Percentiles rank a stretch among this genome's conserved stretches.
Evolutionary conservation across 2,329 filamentous ascomycete species (phyloP).

Genomic region (Cyclaneusma minus): DNA sequence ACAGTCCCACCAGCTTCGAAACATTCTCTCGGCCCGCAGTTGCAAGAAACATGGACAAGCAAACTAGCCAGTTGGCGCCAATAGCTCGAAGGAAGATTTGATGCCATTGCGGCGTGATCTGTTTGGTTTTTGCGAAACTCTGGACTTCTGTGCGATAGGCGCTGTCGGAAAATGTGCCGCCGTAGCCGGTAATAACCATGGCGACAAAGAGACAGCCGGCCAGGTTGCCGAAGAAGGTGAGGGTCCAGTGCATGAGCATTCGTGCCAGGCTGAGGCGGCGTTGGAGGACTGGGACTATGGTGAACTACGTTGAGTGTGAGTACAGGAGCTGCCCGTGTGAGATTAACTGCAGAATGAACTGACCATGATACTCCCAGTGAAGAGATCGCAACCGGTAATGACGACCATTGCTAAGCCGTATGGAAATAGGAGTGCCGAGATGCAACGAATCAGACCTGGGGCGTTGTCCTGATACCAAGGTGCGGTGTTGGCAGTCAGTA

Average conservation of each 20-base stretch:
- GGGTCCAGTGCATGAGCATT: constrained; percentile 22
- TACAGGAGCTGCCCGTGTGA: constrained; percentile 6
- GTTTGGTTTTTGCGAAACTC: constrained; percentile 30
- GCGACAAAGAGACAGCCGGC: constrained; percentile 31
- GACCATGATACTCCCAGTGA: constrained; percentile 29
- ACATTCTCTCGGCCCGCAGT: constrained; percentile 32
- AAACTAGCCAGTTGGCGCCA: constrained; percentile 40
- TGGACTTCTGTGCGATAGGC: constrained; percentile 28
- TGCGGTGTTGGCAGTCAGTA: constrained; percentile 27
- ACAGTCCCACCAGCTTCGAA: constrained; percentile 38
- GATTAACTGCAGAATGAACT: constrained; percentile 9
- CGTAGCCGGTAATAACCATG: constrained; percentile 31
- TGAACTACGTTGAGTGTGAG: constrained; percentile 18
- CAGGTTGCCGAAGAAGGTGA: constrained; percentile 33
- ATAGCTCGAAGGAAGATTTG: constrained; percentile 38
- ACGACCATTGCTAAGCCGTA: constrained; percentile 32
- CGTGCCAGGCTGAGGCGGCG: constrained; percentile 20
- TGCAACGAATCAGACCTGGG: constrained; percentile 28
- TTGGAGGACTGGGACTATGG: constrained; percentile 26
- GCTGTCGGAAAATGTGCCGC: constrained; percentile 26
- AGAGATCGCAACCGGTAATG: constrained; percentile 31
- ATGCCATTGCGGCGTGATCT: constrained; percentile 30
- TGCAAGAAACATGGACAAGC: constrained; percentile 31
- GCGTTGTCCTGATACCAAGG: constrained; percentile 33
- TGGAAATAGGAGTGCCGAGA: constrained; percentile 30